Base-by-base conservation (phyloP, 768 basidiomycete genomes). In the Agaricus blazei region DNA sequence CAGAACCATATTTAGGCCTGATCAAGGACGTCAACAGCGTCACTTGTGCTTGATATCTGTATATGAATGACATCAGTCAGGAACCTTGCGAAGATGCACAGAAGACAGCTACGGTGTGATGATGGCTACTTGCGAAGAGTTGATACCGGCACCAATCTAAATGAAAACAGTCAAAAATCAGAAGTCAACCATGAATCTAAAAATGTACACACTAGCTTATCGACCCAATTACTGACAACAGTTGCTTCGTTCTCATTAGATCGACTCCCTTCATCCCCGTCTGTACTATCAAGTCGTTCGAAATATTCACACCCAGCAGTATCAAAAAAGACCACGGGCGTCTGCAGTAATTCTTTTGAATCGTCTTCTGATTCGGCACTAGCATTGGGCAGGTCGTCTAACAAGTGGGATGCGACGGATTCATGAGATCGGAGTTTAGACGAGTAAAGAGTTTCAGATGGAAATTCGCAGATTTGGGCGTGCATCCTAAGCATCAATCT, bases 231-330 rank as follows among this genome's bases (percentile, higher is more conserved):
- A 64, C 82, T 84, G 1, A 95, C 94, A 9, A 97, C 81, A 9
- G 79, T 83, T 0, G 87, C 93, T 64, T 99, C 97, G 63, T 99
- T 98, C 72, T 96, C 95, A 63, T 99, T 99, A 61, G 84, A 88
- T 59, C 87, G 80, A 59, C 92, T 95, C 0, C 93, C 94, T 63
- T 96, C 94, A 63, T 93, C 90, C n/a, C 78, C 75, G 54, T 87
- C 86, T 9, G 9, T 50, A 4, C 45, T 44, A 15, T 91, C 88
- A 0, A 83, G 65, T 14, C 91, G 75, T 66, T 98, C 97, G 63
- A 86, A 97, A 64, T 91, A 96, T 66, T 97, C 93, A 62, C 91
- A 94, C 0, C 94, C 93, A 3, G 90, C 83, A 0, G 94, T 99
- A 65, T 99, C 97, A 62, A 91, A 92, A 67, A 98, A 99, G 2